A percentile compares a stretch with the other conserved stretches of the same genome.
These are phyloP conservation scores for Magnaporthiopsis rhizophila DNA, from an alignment of 2,329 filamentous ascomycete genomes.

Conservation along the genomic window DNA sequence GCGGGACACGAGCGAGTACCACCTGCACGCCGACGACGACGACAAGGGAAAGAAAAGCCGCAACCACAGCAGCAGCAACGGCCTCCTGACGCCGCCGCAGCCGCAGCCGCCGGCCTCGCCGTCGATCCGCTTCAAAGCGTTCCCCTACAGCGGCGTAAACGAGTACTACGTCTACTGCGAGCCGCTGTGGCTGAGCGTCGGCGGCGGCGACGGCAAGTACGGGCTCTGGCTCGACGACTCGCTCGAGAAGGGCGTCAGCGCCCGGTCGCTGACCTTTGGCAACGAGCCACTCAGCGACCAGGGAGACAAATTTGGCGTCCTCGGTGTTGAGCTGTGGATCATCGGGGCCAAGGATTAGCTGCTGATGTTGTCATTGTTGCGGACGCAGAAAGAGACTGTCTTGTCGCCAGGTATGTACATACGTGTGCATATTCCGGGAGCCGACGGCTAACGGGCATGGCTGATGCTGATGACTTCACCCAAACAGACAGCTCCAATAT, in stretches of 20 bases:
- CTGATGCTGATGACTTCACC: not conserved
- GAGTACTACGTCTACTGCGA: slow-evolving; percentile 97
- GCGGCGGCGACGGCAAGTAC: slow-evolving; percentile 82
- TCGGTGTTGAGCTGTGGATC: slow-evolving; percentile 92
- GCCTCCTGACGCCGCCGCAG: slow-evolving; percentile 14
- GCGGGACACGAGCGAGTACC: slow-evolving; percentile 4
- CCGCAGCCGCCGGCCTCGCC: slow-evolving; percentile 49
- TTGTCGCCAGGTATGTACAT: not conserved
- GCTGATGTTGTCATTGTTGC: too few species aligned
- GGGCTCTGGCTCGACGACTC: slow-evolving; percentile 88
- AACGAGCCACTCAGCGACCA: slow-evolving; percentile 92
- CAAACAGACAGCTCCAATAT: not conserved
- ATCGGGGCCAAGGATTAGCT: slow-evolving; percentile 47
- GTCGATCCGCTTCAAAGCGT: slow-evolving; percentile 89
- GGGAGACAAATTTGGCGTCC: slow-evolving; percentile 81
- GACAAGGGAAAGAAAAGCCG: not conserved
- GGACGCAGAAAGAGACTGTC: too few species aligned
- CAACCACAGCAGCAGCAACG: slow-evolving; percentile 6
- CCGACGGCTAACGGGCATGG: not conserved
- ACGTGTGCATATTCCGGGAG: not conserved
- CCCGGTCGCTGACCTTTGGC: slow-evolving; percentile 81
- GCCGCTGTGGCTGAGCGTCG: slow-evolving; percentile 72
- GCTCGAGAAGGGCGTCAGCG: slow-evolving; percentile 76
- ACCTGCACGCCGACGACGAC: slow-evolving; percentile 6
- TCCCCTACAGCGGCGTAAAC: slow-evolving; percentile 91